phyloP scores from a whole-genome alignment of 768 basidiomycete genomes.

The Tylopilus plumbeoviolaceoides region DNA sequence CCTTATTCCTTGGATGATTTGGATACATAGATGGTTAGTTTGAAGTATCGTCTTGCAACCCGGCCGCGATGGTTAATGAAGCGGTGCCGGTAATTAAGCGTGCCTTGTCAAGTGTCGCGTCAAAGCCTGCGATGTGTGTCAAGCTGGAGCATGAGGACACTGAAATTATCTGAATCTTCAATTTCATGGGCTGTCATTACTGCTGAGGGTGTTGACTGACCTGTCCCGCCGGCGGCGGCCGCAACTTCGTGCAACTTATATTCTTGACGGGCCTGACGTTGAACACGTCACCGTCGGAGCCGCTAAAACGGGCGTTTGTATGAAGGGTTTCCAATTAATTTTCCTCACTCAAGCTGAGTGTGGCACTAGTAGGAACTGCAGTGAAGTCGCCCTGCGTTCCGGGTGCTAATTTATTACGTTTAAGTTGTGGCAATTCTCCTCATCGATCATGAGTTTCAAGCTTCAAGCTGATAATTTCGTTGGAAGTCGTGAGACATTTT shows the following conservation, averaged over 20 bases:
- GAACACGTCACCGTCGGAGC: not conserved
- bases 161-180: too few species aligned
- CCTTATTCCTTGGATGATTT: constrained; percentile 3
- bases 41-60: not conserved
- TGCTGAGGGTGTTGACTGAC: too few species aligned
- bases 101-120: not conserved
- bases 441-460: not conserved
- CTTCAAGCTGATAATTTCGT: not conserved
- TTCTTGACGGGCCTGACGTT: not conserved
- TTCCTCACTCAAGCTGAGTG: too few species aligned
- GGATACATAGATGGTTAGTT: not conserved
- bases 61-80: too few species aligned
- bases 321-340: too few species aligned
- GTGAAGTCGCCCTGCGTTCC: not conserved
- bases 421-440: not conserved
- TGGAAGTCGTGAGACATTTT: too few species aligned
- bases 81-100: not conserved
- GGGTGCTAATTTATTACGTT: not conserved
- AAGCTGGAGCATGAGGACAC: not conserved
- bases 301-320: too few species aligned
- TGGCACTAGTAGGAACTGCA: not conserved
- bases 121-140: not conserved
- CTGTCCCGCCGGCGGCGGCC: too few species aligned
- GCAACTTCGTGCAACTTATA: not conserved
- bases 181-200: too few species aligned